These are phyloP conservation scores for Tricholoma saponaceum DNA, from an alignment of 768 basidiomycete genomes.

Conservation along the genomic window DNA sequence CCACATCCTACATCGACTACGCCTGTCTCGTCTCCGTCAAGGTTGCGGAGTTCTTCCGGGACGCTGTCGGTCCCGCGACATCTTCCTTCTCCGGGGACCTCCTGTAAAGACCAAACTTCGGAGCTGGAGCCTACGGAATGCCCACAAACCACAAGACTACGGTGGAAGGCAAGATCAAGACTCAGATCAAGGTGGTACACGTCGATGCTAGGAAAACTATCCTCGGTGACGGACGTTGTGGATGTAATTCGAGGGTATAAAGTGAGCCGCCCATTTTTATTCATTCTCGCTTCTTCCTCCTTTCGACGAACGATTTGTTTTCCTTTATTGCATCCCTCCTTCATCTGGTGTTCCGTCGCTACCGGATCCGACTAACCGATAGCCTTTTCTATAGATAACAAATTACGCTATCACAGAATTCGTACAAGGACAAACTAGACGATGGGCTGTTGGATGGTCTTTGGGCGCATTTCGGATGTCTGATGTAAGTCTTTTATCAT, in stretches of 20 bases:
- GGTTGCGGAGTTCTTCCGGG: too few relatives aligned
- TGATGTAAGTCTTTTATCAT: conserved; percentile 52
- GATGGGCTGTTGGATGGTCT: conserved; percentile 95
- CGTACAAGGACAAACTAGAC: conserved; percentile 79
- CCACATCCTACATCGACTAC: neutral
- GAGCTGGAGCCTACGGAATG: neutral
- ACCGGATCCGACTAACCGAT: too few relatives aligned
- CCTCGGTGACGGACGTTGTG: conserved; percentile 65
- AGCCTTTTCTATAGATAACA: conserved; percentile 47
- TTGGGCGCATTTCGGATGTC: conserved; percentile 59
- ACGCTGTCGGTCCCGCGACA: too few relatives aligned
- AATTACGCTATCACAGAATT: conserved; percentile 88
- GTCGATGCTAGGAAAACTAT: conserved; percentile 85
- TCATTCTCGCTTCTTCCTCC: neutral
- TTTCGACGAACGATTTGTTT: neutral
- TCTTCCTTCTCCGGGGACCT: too few relatives aligned
- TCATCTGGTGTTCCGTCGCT: too few relatives aligned
- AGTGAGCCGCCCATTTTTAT: conserved; percentile 20
- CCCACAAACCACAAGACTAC: neutral
- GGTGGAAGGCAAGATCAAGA: neutral
- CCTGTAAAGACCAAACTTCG: neutral
- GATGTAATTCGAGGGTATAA: conserved; percentile 39
- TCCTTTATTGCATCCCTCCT: neutral
- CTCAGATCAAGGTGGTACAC: conserved; percentile 76
- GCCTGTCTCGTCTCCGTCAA: neutral